phyloP scores from a whole-genome alignment of 192 early-diverging fungal genomes.

The Linnemannia exigua region DNA sequence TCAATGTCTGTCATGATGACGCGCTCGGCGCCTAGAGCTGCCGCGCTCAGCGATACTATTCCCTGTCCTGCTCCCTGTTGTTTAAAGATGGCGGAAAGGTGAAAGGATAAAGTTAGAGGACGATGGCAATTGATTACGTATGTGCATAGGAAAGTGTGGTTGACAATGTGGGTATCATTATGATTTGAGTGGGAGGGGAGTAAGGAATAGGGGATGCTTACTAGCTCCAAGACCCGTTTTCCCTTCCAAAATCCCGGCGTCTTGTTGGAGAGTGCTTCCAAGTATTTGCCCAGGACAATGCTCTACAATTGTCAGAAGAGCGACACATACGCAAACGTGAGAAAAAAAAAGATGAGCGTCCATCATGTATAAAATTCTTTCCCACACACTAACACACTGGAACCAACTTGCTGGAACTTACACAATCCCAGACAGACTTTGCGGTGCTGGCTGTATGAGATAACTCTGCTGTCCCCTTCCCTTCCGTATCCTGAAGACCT shows the following conservation, averaged over 20 bases:
- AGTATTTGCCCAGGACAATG: slow-evolving; percentile 49
- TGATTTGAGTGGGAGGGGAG: background rate
- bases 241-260: slow-evolving; percentile 18
- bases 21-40: slow-evolving; percentile 38
- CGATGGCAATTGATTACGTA: background rate
- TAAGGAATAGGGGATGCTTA: slow-evolving; percentile 7
- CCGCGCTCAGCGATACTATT: slow-evolving; percentile 47
- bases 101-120: background rate
- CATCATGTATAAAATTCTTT: background rate
- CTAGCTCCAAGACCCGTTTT: slow-evolving; percentile 46
- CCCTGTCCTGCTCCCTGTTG: slow-evolving; percentile 56
- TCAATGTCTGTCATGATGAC: slow-evolving; percentile 54
- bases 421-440: slow-evolving; percentile 49
- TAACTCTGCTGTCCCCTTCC: background rate
- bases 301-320: slow-evolving; percentile 12
- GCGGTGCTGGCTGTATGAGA: slow-evolving; percentile 52
- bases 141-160: background rate
- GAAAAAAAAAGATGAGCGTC: background rate
- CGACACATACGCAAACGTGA: background rate
- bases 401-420: background rate
- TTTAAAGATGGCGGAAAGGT: background rate
- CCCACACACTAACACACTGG: background rate
- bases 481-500: background rate
- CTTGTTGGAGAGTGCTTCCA: slow-evolving; percentile 34
- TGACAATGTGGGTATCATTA: background rate